Conservation (phyloP, 1,284 basidiomycete species). For the Lignosus rhinocerotis region DNA sequence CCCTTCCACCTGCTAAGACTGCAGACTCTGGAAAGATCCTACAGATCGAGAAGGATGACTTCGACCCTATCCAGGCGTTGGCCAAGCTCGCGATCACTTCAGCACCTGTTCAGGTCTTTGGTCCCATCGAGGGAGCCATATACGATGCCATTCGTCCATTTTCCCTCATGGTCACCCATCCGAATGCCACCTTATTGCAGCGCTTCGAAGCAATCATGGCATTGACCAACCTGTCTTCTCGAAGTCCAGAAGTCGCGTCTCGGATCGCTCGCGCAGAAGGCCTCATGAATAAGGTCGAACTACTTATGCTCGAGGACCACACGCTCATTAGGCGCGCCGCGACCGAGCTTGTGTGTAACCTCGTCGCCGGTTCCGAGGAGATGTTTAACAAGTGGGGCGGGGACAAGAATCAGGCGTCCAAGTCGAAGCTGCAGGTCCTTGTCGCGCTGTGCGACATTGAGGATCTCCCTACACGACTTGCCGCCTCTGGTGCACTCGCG, state of each 20-base stretch:
- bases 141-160: constrained; percentile 82
- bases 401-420: constrained; percentile 37
- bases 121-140: constrained; percentile 74
- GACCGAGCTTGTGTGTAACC: constrained; percentile 92
- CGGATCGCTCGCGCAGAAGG: constrained; percentile 64
- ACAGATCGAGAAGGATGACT: constrained; percentile 46
- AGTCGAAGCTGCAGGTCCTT: constrained; percentile 78
- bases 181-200: constrained; percentile 74
- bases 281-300: constrained; percentile 71
- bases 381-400: constrained; percentile 75
- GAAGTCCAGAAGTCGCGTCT: constrained; percentile 62
- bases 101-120: constrained; percentile 88
- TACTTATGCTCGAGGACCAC: constrained; percentile 86
- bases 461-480: constrained; percentile 79
- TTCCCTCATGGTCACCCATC: constrained; percentile 67
- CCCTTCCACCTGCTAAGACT: constrained; percentile 30
- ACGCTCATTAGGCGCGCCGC: constrained; percentile 82
- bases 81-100: constrained; percentile 93
- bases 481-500: constrained; percentile 85
- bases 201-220: constrained; percentile 94
- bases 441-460: constrained; percentile 83
- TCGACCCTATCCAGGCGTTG: constrained; percentile 83
- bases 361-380: constrained; percentile 75
- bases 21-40: constrained; percentile 26
- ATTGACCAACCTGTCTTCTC: constrained; percentile 91